These are phyloP conservation scores for Agrocybe praecox DNA, from an alignment of 768 basidiomycete genomes.

Conservation along the genomic window DNA sequence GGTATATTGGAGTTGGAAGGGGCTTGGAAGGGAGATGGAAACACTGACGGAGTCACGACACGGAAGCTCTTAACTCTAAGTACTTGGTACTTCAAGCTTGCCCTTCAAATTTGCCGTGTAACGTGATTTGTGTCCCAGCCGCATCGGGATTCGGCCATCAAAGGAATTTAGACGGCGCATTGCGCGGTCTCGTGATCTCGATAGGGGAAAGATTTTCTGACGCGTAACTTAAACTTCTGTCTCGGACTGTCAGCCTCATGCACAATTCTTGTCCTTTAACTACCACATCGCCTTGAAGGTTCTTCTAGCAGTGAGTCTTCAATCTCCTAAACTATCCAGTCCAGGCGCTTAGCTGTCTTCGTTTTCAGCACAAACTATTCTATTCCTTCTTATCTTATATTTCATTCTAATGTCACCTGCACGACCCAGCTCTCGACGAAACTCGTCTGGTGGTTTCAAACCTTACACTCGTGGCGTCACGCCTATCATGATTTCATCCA, in stretches of 20 bases:
- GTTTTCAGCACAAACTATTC: constrained; percentile 17
- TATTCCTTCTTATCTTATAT: constrained; percentile 4
- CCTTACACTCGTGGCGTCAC: constrained; percentile 33
- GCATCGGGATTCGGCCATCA: too few species aligned
- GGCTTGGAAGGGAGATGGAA: too few species aligned
- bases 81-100: too few species aligned
- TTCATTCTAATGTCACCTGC: constrained; percentile 33
- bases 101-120: too few species aligned
- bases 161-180: not conserved
- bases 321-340: constrained; percentile 9
- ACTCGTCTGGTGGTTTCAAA: constrained; percentile 29
- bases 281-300: constrained; percentile 20
- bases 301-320: constrained; percentile 13
- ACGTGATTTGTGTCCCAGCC: too few species aligned
- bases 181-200: not conserved
- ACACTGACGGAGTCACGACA: too few species aligned
- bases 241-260: constrained; percentile 29
- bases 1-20: too few species aligned
- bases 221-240: not conserved
- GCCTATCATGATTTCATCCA: constrained; percentile 14
- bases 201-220: not conserved
- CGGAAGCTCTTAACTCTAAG: too few species aligned
- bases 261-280: constrained; percentile 21
- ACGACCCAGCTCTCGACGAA: constrained; percentile 28
- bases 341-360: constrained; percentile 21